Evolutionary conservation across 805 yeast genomes (phyloP).

Genomic region (Tetrapisispora pingtungensis): DNA sequence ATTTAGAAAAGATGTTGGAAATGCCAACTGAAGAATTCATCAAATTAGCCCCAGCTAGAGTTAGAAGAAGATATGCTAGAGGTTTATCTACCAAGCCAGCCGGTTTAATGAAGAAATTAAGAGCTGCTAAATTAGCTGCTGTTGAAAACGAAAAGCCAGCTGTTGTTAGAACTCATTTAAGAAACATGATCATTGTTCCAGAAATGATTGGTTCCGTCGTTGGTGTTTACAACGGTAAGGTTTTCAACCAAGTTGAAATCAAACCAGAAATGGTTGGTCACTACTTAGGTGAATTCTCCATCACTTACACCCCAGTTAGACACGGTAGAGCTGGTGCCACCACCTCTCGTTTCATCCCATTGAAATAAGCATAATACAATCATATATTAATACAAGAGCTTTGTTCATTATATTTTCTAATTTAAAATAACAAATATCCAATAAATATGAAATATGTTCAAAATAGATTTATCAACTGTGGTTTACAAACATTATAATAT

Average conservation of each 20-base stretch:
- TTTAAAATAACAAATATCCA: neutral
- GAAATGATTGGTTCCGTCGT: conserved; percentile 99
- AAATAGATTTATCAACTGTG: too few relatives aligned
- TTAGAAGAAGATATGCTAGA: conserved; percentile 98
- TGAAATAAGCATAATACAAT: conserved; percentile 33
- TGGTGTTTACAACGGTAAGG: conserved; percentile 99
- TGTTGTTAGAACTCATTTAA: conserved; percentile 96
- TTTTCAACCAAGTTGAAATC: conserved; percentile 97
- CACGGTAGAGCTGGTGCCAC: conserved; percentile 96
- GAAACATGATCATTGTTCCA: conserved; percentile 98
- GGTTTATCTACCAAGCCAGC: conserved; percentile 92
- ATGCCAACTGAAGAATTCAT: conserved; percentile 94
- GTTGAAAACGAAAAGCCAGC: conserved; percentile 94
- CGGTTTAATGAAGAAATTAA: conserved; percentile 93
- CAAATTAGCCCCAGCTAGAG: conserved; percentile 95
- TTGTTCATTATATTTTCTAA: neutral
- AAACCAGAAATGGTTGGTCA: conserved; percentile 99
- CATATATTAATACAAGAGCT: conserved; percentile 1
- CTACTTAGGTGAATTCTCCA: conserved; percentile 99
- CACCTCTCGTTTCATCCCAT: conserved; percentile 71
- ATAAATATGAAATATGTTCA: neutral
- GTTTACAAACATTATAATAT: too few relatives aligned
- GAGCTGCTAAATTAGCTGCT: conserved; percentile 90
- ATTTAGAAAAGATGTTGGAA: conserved; percentile 85
- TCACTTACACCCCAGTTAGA: conserved; percentile 98